These are phyloP conservation scores for Amylostereum areolatum DNA, from an alignment of 1,284 basidiomycete species.

Conservation along the genomic window DNA sequence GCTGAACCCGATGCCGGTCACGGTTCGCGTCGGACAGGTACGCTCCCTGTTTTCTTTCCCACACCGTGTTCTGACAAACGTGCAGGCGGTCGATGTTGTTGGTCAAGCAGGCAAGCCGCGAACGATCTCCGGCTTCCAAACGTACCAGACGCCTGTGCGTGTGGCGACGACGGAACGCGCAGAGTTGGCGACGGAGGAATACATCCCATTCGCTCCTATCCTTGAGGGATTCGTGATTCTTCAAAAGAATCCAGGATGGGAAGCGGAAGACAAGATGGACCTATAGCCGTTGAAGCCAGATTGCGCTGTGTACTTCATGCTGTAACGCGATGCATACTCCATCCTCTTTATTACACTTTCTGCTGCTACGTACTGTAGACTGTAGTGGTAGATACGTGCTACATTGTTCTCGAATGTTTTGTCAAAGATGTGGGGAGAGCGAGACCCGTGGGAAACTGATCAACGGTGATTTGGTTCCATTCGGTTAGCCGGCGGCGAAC, in stretches of 20 bases:
- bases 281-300: conserved; percentile 30
- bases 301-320: no score
- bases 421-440: no score
- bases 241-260: conserved; percentile 83
- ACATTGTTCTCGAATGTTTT: no score
- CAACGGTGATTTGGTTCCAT: no score
- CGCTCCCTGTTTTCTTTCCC: conserved; percentile 12
- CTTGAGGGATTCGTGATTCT: conserved; percentile 88
- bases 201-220: conserved; percentile 83
- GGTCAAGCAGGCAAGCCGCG: conserved; percentile 89
- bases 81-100: conserved; percentile 80
- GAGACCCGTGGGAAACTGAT: no score
- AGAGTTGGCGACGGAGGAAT: conserved; percentile 96
- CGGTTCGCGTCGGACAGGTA: conserved; percentile 92
- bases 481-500: no score
- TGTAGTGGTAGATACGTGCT: no score
- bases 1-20: conserved; percentile 79
- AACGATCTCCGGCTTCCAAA: conserved; percentile 94
- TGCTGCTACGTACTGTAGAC: no score
- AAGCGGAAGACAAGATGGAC: conserved; percentile 80
- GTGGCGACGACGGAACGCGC: conserved; percentile 91
- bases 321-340: no score
- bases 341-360: no score
- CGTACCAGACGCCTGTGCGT: conserved; percentile 93
- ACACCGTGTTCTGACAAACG: conserved; percentile 9